These are phyloP conservation scores for Nymphaea thermarum DNA, from an alignment of 164 flowering plant species.

Conservation along the genomic window DNA sequence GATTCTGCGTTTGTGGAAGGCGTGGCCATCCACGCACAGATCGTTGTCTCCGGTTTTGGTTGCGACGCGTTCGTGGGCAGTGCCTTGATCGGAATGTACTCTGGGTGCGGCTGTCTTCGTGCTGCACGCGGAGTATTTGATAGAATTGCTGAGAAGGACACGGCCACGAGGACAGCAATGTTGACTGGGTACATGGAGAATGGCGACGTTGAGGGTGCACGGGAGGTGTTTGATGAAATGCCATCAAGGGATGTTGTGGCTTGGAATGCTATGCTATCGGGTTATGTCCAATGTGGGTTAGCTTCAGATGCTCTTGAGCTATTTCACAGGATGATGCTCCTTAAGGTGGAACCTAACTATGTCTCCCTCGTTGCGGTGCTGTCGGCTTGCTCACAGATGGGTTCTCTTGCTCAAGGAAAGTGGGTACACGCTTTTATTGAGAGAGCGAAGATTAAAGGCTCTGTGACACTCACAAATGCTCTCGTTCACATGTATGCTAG, in stretches of 20 bases:
- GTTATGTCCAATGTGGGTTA: slow-evolving; percentile 4
- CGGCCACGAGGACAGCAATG: slow-evolving; percentile 5
- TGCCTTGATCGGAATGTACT: slow-evolving; percentile 7
- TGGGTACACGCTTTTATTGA: slow-evolving; percentile 9
- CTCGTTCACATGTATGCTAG: slow-evolving; percentile 13
- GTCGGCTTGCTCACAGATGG: slow-evolving; percentile 9
- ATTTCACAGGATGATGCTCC: slow-evolving; percentile 5
- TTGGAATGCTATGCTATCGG: slow-evolving; percentile 14
- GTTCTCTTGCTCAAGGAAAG: slow-evolving; percentile 8
- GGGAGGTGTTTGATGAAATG: slow-evolving; percentile 7
- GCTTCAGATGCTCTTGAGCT: slow-evolving; percentile 6
- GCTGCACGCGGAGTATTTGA: slow-evolving; percentile 5
- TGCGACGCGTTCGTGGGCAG: slow-evolving; percentile 1
- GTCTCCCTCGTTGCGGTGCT: slow-evolving; percentile 6
- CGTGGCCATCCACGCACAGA: slow-evolving; percentile 9
- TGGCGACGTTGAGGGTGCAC: slow-evolving; percentile 4
- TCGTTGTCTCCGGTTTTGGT: slow-evolving; percentile 1
- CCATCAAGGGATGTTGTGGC: slow-evolving; percentile 4
- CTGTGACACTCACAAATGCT: slow-evolving; percentile 8
- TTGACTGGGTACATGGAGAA: slow-evolving; percentile 3
- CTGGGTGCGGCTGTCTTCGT: slow-evolving; percentile 1
- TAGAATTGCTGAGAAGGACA: slow-evolving; percentile 7
- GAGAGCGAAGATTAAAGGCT: background rate
- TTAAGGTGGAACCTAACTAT: slow-evolving; percentile 6
- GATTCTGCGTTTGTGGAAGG: slow-evolving; percentile 3